Evolutionary conservation across 208 protist genomes (phyloP).

Genomic region (Crithidia thermophila): DNA sequence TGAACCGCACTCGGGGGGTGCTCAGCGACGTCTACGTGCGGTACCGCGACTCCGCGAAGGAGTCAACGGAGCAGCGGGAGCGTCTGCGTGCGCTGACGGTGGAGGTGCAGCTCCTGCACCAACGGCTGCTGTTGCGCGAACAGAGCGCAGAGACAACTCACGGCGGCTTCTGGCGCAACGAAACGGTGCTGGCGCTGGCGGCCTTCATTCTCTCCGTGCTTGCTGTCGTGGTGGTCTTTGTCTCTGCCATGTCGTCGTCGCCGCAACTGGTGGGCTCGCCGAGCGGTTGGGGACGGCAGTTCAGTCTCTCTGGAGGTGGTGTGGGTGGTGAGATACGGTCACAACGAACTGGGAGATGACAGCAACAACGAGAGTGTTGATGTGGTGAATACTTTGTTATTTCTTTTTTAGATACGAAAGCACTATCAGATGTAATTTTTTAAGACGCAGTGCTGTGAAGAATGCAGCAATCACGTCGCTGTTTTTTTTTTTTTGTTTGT

Average conservation of each 20-base stretch:
- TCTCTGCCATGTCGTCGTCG: neutral
- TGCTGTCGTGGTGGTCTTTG: neutral
- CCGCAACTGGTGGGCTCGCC: neutral
- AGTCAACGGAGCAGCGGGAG: neutral
- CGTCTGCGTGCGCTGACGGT: neutral
- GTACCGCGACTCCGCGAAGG: neutral
- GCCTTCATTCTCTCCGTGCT: neutral
- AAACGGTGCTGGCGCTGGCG: neutral
- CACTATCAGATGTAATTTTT: too few relatives aligned
- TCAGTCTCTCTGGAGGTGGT: neutral
- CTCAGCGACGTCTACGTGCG: slow-evolving; percentile 2
- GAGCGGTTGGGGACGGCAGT: neutral
- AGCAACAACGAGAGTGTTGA: too few relatives aligned
- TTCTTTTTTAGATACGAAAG: too few relatives aligned
- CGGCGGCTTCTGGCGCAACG: neutral
- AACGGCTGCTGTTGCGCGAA: slow-evolving; percentile 8
- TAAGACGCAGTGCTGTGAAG: too few relatives aligned
- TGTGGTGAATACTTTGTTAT: too few relatives aligned
- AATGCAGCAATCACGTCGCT: too few relatives aligned
- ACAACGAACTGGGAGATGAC: too few relatives aligned
- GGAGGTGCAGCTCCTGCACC: neutral
- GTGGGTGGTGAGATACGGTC: too few relatives aligned
- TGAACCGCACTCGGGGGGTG: slow-evolving; percentile 5
- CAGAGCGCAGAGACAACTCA: neutral
- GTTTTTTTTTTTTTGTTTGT: neutral